These are phyloP conservation scores for Calamus simplicifolius DNA, from an alignment of 176 grass and related monocot genomes.

Conservation along the genomic window DNA sequence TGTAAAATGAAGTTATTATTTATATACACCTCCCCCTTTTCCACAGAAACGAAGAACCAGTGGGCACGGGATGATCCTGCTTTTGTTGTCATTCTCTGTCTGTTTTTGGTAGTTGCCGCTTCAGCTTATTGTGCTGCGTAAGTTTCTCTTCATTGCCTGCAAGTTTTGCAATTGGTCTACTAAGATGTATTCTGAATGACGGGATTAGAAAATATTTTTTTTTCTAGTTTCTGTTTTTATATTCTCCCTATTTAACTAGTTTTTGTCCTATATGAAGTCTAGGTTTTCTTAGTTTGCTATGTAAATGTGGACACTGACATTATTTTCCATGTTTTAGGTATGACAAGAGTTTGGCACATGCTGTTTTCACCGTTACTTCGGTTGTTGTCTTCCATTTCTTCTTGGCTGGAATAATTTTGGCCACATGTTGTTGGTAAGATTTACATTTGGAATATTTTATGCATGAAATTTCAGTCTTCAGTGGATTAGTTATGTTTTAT, in stretches of 20 bases:
- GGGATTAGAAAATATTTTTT: no score
- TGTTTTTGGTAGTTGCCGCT: constrained; percentile 84
- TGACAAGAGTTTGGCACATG: constrained; percentile 62
- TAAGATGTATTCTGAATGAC: no score
- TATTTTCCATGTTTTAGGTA: constrained; percentile 38
- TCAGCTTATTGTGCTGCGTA: constrained; percentile 88
- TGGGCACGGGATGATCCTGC: constrained; percentile 97
- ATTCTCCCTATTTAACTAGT: no score
- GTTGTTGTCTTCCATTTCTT: constrained; percentile 81
- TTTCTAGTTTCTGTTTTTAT: no score
- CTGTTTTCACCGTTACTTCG: constrained; percentile 62
- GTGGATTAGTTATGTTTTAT: neutral
- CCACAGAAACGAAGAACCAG: constrained; percentile 95
- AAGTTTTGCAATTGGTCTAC: no score
- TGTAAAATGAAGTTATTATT: neutral
- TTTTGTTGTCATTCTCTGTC: constrained; percentile 84
- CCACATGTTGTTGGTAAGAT: constrained; percentile 85
- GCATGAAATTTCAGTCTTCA: neutral
- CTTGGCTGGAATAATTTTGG: constrained; percentile 68
- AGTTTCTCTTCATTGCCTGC: constrained; percentile 24
- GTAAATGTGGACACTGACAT: neutral
- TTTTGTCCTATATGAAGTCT: neutral
- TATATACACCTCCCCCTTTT: neutral
- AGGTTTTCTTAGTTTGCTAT: neutral
- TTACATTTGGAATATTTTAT: neutral